Base-by-base conservation (phyloP, 208 protist species). In the Naegleria gruberi region DNA sequence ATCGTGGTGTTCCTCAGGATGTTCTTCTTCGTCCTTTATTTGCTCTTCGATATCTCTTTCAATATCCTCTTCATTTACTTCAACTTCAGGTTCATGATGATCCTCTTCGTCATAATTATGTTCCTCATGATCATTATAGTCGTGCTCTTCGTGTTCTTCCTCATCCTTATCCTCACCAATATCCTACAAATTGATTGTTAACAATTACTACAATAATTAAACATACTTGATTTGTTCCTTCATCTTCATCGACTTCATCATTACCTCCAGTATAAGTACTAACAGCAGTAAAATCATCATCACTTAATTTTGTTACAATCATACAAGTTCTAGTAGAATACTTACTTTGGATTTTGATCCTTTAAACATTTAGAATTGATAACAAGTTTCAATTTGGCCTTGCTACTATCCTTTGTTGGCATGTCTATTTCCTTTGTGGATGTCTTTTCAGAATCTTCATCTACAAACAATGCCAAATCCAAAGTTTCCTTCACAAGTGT, bases 331-430 rank as follows among this genome's bases (percentile, higher is more conserved):
- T 55, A 55, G 46, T 55, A 55, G 46, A 19, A 55, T 19, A 82
- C 74, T 43, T 82, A 82, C 74, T 42, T 42, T 82, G 74, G 74
- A 34, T 82, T 82, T 42, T 43, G 40, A 82, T 82, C 74, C 10
- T 82, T 82, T 10, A 82, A 30, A 17, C 34, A 82, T 82, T 82
- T 82, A 1, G 74, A 82, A 34, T 82, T 82, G 74, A 82, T 82
- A 10, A 42, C 40, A 17, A 82, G 34, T 34, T 82, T 82, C 1
- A 82, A 41, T 34, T 34, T 82, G 74, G 74, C 74, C 34, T 82
- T 82, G 51, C 15, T 65, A 10, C 40, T 82, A 10, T 82, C 40
- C 34, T 82, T 42, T 17, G 40, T 82, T 10, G 34, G 23, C 19
- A 82, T 10, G 10, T 82, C 40, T 0, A 82, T 30, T 40, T 82